Conservation (phyloP, 225 moss, liverwort and hornwort species). For the Polytrichum commune region DNA sequence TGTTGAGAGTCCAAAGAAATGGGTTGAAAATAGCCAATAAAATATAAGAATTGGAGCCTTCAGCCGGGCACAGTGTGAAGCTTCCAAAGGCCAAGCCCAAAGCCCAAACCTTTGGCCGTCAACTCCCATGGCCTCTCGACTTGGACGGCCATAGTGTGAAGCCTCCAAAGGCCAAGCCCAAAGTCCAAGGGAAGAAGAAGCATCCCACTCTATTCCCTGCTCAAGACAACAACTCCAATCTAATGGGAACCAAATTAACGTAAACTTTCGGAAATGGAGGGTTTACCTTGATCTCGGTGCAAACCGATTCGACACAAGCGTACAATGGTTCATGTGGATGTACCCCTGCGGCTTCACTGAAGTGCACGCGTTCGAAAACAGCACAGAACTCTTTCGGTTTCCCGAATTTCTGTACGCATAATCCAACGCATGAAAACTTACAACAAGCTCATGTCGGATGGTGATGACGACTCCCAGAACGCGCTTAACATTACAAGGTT, state of each 20-base stretch:
- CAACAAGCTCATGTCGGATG: slow-evolving; percentile 21
- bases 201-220: too few relatives aligned
- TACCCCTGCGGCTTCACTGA: slow-evolving; percentile 62
- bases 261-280: slow-evolving; percentile 30
- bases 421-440: slow-evolving; percentile 37
- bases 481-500: slow-evolving; percentile 49
- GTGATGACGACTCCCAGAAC: slow-evolving; percentile 8
- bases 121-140: too few relatives aligned
- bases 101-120: too few relatives aligned
- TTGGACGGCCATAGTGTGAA: too few relatives aligned
- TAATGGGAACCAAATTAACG: slow-evolving; percentile 33
- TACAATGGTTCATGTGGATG: slow-evolving; percentile 33
- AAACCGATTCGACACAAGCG: slow-evolving; percentile 35
- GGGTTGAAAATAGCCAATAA: too few relatives aligned
- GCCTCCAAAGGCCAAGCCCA: too few relatives aligned
- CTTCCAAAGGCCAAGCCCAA: too few relatives aligned
- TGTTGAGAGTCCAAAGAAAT: too few relatives aligned
- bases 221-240: too few relatives aligned
- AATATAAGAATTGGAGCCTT: too few relatives aligned
- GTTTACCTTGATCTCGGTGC: slow-evolving; percentile 52
- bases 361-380: slow-evolving; percentile 43
- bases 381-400: slow-evolving; percentile 8
- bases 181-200: too few relatives aligned
- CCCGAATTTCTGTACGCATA: slow-evolving; percentile 39
- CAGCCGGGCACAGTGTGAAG: too few relatives aligned